Percentiles rank a stretch among this genome's conserved stretches.
Evolutionary conservation across 208 protist genomes (phyloP).

Genomic region (Pavlovales sp.): DNA sequence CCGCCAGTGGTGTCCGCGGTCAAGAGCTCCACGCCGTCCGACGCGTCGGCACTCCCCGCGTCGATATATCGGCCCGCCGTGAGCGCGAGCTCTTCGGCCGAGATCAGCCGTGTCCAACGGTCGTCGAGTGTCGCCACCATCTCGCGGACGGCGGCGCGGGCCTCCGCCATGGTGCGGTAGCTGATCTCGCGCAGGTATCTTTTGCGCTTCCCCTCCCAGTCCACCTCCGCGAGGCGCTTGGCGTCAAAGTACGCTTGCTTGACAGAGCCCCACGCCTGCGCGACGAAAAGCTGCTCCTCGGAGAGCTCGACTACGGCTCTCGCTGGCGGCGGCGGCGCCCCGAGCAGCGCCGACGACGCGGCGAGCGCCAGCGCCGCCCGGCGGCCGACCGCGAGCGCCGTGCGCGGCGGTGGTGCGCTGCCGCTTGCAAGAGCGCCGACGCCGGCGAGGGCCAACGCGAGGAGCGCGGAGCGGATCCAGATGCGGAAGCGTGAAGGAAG

Average conservation of each 20-base stretch:
- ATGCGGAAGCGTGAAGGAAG: no score
- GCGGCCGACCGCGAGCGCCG: no score
- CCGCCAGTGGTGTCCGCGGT: background rate
- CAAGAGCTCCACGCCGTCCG: background rate
- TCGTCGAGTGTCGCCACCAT: slow-evolving; percentile 3
- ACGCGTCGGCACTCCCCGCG: background rate
- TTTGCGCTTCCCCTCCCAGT: slow-evolving; percentile 2
- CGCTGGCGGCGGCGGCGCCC: no score
- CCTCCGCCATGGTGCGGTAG: background rate
- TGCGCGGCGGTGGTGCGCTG: no score
- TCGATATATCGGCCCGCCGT: background rate
- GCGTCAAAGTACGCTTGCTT: background rate
- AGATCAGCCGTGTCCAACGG: background rate
- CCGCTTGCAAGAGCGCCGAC: no score
- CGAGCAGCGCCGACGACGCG: no score
- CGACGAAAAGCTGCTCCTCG: background rate
- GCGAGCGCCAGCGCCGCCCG: no score
- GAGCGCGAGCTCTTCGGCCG: background rate
- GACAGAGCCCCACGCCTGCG: slow-evolving; percentile 6
- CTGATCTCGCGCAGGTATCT: background rate
- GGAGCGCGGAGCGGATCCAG: no score
- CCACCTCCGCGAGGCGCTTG: background rate
- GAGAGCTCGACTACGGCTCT: background rate
- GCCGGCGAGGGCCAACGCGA: no score
- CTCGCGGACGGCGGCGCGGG: background rate